These are phyloP conservation scores for Yarrowia sp. DNA, from an alignment of 805 yeast genomes.

Conservation along the genomic window DNA sequence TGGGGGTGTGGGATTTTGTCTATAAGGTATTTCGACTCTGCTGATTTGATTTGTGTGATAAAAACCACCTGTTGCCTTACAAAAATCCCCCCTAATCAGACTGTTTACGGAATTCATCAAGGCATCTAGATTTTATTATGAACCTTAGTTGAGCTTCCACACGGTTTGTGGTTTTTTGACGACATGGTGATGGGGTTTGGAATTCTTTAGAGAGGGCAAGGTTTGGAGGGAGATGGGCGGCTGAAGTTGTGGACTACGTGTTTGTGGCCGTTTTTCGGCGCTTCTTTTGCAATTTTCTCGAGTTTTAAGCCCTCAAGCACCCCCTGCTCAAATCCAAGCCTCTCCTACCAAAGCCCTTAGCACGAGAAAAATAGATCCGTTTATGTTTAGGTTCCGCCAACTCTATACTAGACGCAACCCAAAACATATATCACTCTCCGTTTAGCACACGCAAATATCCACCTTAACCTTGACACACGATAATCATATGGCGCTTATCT, in stretches of 20 bases:
- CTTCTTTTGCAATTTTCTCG: no score
- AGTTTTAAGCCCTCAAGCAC: no score
- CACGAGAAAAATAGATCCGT: not conserved
- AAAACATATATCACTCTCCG: not conserved
- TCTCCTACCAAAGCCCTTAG: not conserved
- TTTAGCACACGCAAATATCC: not conserved
- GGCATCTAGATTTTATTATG: conserved; percentile 12
- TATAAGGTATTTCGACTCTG: not conserved
- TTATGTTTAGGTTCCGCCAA: not conserved
- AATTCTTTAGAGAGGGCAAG: conserved; percentile 15
- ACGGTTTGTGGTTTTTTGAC: conserved; percentile 7
- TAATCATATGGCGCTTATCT: not conserved
- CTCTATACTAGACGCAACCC: not conserved
- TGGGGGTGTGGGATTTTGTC: not conserved
- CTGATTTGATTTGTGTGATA: not conserved
- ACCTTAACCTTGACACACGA: conserved; percentile 1
- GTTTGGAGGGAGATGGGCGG: not conserved
- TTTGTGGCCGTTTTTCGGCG: no score
- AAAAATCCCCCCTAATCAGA: not conserved
- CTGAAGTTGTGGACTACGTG: no score
- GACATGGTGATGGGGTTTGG: not conserved
- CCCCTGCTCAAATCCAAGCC: no score
- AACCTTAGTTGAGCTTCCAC: not conserved
- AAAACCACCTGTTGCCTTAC: not conserved
- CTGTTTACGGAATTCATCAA: no score